Conservation (phyloP, 1,284 basidiomycete species). For the Fistulinella cinereoalba region DNA sequence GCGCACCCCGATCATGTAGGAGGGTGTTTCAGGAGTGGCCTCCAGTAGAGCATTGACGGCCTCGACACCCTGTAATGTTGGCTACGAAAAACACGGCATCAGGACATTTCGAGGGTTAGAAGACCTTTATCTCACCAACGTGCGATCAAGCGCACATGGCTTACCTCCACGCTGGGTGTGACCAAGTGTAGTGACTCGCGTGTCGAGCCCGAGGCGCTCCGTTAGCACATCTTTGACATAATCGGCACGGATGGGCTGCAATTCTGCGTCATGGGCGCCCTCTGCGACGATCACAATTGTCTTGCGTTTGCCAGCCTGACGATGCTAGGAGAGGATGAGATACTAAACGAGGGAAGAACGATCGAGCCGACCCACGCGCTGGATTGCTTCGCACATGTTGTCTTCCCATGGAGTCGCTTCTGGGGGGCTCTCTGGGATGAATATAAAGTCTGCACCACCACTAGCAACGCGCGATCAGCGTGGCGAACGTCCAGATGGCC, state of each 20-base stretch:
- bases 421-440: slow-evolving; percentile 94
- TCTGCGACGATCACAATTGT: slow-evolving; percentile 98
- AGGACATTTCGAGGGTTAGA: not conserved
- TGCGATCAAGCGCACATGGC: slow-evolving; percentile 91
- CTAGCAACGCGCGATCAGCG: slow-evolving; percentile 38
- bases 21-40: slow-evolving; percentile 86
- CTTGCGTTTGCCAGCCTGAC: slow-evolving; percentile 91
- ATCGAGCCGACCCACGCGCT: slow-evolving; percentile 51
- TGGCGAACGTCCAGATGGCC: not conserved
- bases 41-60: slow-evolving; percentile 91
- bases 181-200: slow-evolving; percentile 96
- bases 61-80: slow-evolving; percentile 92
- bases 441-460: slow-evolving; percentile 94
- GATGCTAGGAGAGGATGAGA: slow-evolving; percentile 59
- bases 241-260: slow-evolving; percentile 89
- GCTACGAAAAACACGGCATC: slow-evolving; percentile 43
- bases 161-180: slow-evolving; percentile 95
- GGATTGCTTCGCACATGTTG: slow-evolving; percentile 87
- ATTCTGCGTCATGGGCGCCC: slow-evolving; percentile 84
- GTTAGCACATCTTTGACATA: slow-evolving; percentile 89
- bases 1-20: slow-evolving; percentile 95
- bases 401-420: slow-evolving; percentile 80
- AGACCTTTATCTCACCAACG: slow-evolving; percentile 58
- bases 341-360: not conserved
- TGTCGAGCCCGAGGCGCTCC: slow-evolving; percentile 88